These are phyloP conservation scores for Deinandra increscens DNA, from an alignment of 129 eudicot genomes.

Conservation along the genomic window DNA sequence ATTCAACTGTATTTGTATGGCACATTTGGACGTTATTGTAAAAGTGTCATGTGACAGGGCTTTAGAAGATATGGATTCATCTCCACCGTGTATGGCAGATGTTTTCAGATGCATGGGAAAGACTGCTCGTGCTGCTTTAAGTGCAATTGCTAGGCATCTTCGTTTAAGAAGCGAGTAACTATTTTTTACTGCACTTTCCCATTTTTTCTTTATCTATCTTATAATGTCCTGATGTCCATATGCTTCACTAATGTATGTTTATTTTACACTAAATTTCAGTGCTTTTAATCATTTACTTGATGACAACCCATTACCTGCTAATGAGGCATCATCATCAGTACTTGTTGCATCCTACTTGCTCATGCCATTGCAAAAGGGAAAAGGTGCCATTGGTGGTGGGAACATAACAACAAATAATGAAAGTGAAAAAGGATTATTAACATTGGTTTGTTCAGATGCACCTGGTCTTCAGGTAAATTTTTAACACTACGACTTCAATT, in stretches of 20 bases:
- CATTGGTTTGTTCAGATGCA: slow-evolving; percentile 66
- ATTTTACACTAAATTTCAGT: slow-evolving; percentile 43
- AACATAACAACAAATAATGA: slow-evolving; percentile 59
- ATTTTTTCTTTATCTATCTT: not conserved
- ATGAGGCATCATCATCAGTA: slow-evolving; percentile 82
- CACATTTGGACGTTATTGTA: slow-evolving; percentile 23
- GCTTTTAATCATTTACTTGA: slow-evolving; percentile 86
- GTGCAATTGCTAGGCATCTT: slow-evolving; percentile 94
- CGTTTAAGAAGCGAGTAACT: slow-evolving; percentile 91
- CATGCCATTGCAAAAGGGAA: slow-evolving; percentile 56
- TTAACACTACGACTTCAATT: not conserved
- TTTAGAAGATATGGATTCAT: slow-evolving; percentile 77
- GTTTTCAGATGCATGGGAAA: slow-evolving; percentile 92
- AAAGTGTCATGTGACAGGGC: slow-evolving; percentile 56
- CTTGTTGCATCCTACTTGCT: slow-evolving; percentile 74
- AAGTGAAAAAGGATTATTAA: slow-evolving; percentile 81
- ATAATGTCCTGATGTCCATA: not conserved
- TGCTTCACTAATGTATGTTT: slow-evolving; percentile 18
- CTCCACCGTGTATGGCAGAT: slow-evolving; percentile 96
- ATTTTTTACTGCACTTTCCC: not conserved
- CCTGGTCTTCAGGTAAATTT: slow-evolving; percentile 82
- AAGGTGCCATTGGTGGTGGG: slow-evolving; percentile 68
- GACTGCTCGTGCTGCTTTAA: slow-evolving; percentile 85
- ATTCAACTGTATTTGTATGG: not conserved
- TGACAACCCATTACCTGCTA: slow-evolving; percentile 83